Percentiles rank a stretch among this genome's conserved stretches.
Evolutionary conservation across 2,329 filamentous ascomycete genomes (phyloP).

Genomic region (Elsinoe australis): DNA sequence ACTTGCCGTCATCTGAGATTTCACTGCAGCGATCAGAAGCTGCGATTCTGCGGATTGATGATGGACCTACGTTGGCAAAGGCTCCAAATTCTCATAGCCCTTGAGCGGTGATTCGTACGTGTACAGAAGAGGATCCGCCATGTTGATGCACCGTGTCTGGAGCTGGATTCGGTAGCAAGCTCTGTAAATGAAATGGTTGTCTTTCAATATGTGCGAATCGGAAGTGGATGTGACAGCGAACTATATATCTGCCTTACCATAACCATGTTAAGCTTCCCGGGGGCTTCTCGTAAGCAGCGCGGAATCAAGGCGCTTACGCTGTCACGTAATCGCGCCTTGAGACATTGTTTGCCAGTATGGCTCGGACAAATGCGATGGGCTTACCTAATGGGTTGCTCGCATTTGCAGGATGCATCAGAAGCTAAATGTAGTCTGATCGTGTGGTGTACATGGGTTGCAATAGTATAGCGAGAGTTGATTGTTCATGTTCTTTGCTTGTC

Average conservation of each 20-base stretch:
- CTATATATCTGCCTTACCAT: slow-evolving; percentile 1
- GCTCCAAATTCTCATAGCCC: slow-evolving; percentile 43
- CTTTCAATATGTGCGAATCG: background rate
- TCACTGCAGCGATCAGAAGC: slow-evolving; percentile 38
- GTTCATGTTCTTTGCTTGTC: too few species aligned
- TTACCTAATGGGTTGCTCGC: too few species aligned
- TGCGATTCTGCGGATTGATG: background rate
- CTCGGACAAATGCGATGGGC: too few species aligned
- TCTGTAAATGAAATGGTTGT: too few species aligned
- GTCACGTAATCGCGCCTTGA: slow-evolving; percentile 1
- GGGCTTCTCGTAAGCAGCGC: slow-evolving; percentile 16
- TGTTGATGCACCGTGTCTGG: slow-evolving; percentile 25
- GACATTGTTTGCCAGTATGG: too few species aligned
- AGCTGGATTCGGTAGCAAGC: background rate
- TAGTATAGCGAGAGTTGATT: too few species aligned
- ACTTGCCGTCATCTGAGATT: slow-evolving; percentile 66
- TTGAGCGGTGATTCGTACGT: slow-evolving; percentile 49
- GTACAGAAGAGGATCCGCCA: slow-evolving; percentile 46
- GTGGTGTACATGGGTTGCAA: too few species aligned
- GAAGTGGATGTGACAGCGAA: background rate
- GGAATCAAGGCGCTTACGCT: slow-evolving; percentile 6
- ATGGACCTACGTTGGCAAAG: slow-evolving; percentile 37
- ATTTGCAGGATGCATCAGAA: too few species aligned
- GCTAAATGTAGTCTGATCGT: too few species aligned
- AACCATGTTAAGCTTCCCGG: too few species aligned